A percentile compares a stretch with the other conserved stretches of the same genome.
Conservation (phyloP, 202 grass and related monocot genomes). For the Setaria viridis region DNA sequence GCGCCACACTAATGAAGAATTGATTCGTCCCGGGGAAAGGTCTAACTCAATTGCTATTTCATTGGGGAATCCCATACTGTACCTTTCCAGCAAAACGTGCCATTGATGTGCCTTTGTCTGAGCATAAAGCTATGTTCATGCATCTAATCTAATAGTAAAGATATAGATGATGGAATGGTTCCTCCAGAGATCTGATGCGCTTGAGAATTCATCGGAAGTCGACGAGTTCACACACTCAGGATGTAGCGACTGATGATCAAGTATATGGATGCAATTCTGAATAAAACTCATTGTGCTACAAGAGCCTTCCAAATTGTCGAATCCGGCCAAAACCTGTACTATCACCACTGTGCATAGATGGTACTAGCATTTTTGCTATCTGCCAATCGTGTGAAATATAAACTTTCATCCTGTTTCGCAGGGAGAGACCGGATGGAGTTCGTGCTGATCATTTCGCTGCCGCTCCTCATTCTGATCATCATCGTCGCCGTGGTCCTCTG, state of each 20-base stretch:
- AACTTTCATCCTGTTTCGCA: neutral
- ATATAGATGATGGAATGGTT: neutral
- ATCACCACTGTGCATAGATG: neutral
- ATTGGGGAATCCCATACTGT: constrained; percentile 5
- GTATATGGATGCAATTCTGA: neutral
- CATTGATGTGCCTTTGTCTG: neutral
- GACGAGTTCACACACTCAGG: neutral
- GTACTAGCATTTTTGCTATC: no score
- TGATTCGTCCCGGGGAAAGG: neutral
- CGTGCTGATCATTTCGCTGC: constrained; percentile 76
- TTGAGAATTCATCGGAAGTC: neutral
- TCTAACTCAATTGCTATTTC: neutral
- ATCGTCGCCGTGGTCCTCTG: constrained; percentile 62
- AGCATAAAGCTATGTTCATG: constrained; percentile 9
- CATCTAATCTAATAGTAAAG: neutral
- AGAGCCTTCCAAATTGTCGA: neutral
- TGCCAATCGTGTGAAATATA: neutral
- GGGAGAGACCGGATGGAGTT: constrained; percentile 63
- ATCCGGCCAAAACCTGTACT: neutral
- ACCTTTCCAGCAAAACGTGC: neutral
- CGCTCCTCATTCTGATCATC: constrained; percentile 70
- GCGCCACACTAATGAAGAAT: neutral
- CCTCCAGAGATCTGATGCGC: neutral
- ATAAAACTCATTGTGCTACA: neutral
- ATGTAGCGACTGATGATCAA: neutral